Conservation (phyloP, 805 yeast genomes). For the Ogataea salicorniae region DNA sequence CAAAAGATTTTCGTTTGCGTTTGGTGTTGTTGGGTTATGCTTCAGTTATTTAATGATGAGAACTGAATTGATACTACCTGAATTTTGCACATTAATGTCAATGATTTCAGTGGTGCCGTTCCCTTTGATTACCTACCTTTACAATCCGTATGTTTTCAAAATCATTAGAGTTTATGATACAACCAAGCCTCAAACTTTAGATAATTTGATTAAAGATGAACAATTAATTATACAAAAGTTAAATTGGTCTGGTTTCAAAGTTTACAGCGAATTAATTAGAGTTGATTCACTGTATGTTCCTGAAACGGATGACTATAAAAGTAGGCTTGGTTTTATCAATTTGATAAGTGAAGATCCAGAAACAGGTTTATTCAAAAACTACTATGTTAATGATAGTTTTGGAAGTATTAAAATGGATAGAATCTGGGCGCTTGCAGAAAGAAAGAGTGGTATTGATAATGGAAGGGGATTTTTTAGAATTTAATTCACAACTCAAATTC, state of each 20-base stretch:
- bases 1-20: conserved; percentile 57
- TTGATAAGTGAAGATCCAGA: conserved; percentile 38
- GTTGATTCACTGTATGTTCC: conserved; percentile 43
- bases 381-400: conserved; percentile 63
- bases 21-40: conserved; percentile 55
- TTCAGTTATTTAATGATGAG: conserved; percentile 55
- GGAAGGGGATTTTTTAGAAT: conserved; percentile 46
- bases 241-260: conserved; percentile 58
- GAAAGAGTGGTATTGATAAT: conserved; percentile 58
- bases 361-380: conserved; percentile 33
- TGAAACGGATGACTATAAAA: conserved; percentile 23
- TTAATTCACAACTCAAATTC: neutral
- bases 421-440: conserved; percentile 77
- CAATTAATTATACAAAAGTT: conserved; percentile 63
- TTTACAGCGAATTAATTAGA: conserved; percentile 56
- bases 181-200: conserved; percentile 58
- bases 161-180: conserved; percentile 66
- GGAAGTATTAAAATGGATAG: conserved; percentile 85
- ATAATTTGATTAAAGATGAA: conserved; percentile 57
- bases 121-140: conserved; percentile 52
- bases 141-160: conserved; percentile 64
- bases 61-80: conserved; percentile 48
- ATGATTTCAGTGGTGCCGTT: conserved; percentile 45
- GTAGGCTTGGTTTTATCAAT: conserved; percentile 45
- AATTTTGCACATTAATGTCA: conserved; percentile 38